Conservation (phyloP, 148 eudicot species). For the Silene conica region DNA sequence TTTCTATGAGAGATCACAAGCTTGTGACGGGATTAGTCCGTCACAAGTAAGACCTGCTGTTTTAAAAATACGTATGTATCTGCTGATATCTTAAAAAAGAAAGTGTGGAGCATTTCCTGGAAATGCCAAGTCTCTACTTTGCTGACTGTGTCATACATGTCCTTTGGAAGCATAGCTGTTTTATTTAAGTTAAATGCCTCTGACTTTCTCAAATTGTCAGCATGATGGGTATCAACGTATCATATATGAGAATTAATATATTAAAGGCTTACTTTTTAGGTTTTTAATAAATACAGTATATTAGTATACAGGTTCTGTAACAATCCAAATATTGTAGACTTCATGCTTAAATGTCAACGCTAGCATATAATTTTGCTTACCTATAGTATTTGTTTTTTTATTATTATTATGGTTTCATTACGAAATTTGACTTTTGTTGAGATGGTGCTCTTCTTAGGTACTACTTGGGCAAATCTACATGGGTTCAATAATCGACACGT, state of each 20-base stretch:
- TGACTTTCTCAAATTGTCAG: constrained; percentile 22
- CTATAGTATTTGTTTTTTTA: too few relatives aligned
- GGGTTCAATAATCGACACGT: constrained; percentile 14
- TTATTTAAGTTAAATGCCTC: constrained; percentile 3
- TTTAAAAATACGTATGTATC: too few relatives aligned
- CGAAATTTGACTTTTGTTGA: constrained; percentile 15
- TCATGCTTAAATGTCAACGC: constrained; percentile 18
- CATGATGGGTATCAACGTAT: neutral
- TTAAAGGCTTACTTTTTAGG: constrained; percentile 19
- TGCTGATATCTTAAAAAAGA: too few relatives aligned
- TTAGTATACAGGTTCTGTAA: neutral
- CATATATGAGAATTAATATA: neutral
- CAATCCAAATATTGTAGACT: neutral
- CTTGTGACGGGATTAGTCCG: too few relatives aligned
- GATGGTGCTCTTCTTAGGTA: constrained; percentile 6
- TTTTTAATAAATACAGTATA: constrained; percentile 15
- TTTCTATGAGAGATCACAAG: too few relatives aligned
- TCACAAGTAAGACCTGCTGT: too few relatives aligned
- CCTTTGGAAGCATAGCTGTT: constrained; percentile 10
- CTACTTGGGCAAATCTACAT: constrained; percentile 11
- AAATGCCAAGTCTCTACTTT: neutral
- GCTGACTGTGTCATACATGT: constrained; percentile 1
- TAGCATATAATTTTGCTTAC: constrained; percentile 15
- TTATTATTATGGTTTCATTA: constrained; percentile 7
- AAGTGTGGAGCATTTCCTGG: neutral